These are phyloP conservation scores for Rhizopogon roseolus DNA, from an alignment of 768 basidiomycete genomes.

Conservation along the genomic window DNA sequence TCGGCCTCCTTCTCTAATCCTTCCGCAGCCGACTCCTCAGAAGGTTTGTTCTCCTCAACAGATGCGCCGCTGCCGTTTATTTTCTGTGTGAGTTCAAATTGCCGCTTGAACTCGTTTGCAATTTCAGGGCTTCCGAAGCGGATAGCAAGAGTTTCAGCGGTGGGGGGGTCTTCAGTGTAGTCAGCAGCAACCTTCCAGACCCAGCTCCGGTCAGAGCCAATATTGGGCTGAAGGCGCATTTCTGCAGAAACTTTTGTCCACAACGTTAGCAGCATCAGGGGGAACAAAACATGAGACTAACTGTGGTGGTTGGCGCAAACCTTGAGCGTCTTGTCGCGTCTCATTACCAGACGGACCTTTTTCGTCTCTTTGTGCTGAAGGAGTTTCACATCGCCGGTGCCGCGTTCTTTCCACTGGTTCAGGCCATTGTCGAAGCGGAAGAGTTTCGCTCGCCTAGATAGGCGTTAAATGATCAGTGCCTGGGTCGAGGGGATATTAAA, in stretches of 20 bases:
- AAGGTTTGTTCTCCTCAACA: conserved; percentile 15
- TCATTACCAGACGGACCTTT: conserved; percentile 96
- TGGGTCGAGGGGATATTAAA: conserved; percentile 12
- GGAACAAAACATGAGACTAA: conserved; percentile 33
- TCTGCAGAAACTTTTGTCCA: conserved; percentile 65
- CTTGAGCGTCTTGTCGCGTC: conserved; percentile 99
- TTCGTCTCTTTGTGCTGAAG: conserved; percentile 84
- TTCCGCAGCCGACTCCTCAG: conserved; percentile 16
- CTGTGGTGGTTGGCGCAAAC: conserved; percentile 98
- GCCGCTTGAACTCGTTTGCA: conserved; percentile 83
- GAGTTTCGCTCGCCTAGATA: conserved; percentile 87
- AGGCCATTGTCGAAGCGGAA: conserved; percentile 83
- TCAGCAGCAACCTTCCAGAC: conserved; percentile 98
- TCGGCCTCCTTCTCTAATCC: conserved; percentile 16
- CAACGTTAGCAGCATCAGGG: conserved; percentile 4
- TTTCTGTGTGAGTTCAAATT: conserved; percentile 82
- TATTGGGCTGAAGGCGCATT: conserved; percentile 95
- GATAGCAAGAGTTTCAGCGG: conserved; percentile 94
- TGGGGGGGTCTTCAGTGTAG: conserved; percentile 85
- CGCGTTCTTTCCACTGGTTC: conserved; percentile 97
- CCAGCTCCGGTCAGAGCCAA: conserved; percentile 99
- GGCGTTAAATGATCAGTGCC: conserved; percentile 17
- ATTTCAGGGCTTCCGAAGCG: conserved; percentile 96
- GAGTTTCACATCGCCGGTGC: conserved; percentile 93
- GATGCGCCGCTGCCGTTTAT: conserved; percentile 41